Percentiles rank a stretch among this genome's conserved stretches.
These are phyloP conservation scores for Dictyostelium brefeldianum DNA, from an alignment of 78 protist species.

Conservation along the genomic window DNA sequence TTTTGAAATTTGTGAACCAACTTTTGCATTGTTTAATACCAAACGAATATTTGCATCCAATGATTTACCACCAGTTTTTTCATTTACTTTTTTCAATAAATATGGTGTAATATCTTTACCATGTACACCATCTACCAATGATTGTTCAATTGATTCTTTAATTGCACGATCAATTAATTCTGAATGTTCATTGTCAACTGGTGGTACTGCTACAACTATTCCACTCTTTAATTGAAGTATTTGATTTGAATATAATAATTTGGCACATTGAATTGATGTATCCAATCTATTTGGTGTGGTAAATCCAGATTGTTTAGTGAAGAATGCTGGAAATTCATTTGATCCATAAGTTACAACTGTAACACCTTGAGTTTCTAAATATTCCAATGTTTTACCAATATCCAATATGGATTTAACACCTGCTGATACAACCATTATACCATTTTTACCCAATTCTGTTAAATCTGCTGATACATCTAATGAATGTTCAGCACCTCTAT, in stretches of 20 bases:
- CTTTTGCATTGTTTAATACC: conserved; percentile 92
- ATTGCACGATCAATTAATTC: conserved; percentile 72
- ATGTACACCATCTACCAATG: background rate
- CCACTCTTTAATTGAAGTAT: conserved; percentile 66
- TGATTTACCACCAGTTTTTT: conserved; percentile 90
- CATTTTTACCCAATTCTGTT: conserved; percentile 95
- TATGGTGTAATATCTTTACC: conserved; percentile 97
- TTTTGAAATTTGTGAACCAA: conserved; percentile 91
- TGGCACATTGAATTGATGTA: conserved; percentile 18
- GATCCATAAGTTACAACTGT: conserved; percentile 83
- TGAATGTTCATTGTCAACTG: conserved; percentile 36
- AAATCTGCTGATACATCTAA: conserved; percentile 98
- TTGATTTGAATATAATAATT: conserved; percentile 42
- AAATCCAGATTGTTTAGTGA: conserved; percentile 33
- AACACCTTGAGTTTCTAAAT: conserved; percentile 93
- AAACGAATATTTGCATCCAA: conserved; percentile 90
- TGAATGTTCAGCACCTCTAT: conserved; percentile 88
- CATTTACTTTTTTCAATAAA: conserved; percentile 84
- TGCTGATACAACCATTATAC: conserved; percentile 97
- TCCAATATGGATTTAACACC: conserved; percentile 99
- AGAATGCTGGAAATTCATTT: conserved; percentile 95
- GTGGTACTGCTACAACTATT: conserved; percentile 91
- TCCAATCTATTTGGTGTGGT: conserved; percentile 46
- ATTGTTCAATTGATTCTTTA: conserved; percentile 60
- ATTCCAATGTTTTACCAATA: conserved; percentile 89